Base-by-base conservation (phyloP, 1,139 yeast genomes). In the Magnusiomyces tetraspermus region DNA sequence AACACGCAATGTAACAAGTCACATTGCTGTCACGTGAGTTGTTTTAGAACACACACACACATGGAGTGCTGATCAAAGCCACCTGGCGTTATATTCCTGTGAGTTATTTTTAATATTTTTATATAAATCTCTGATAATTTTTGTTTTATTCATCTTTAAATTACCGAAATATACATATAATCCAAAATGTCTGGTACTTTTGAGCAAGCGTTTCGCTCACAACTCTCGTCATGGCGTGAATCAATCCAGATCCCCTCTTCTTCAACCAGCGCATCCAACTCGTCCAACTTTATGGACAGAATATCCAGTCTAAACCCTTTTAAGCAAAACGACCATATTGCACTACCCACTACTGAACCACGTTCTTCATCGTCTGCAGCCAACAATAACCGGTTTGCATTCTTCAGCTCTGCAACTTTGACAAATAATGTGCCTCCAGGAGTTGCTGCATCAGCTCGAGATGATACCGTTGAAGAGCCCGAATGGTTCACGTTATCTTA, bases 331-430 rank as follows among this genome's bases (percentile, higher is more conserved):
- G 75, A 73, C 51, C 77, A 77, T 62, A 71, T 74, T 51, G 69
- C 80, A 50, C 65, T 81, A 42, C 86, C 86, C 1, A 58, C 77
- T 43, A 71, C 78, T 3, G 78, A 75, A 50, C 76, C 73, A 59
- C 64, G 37, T 17, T 46, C 40, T 13, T 36, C 40, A 10, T 13
- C 40, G 6, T 10, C 40, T 96, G 61, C 77, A 75, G 63, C 96
- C 96, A 61, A 87, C 89, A 56, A 87, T 96, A 36, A 96, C 96
- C 60, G 90, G 76, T 72, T 88, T 36, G 40, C 17, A 36, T 13
- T 36, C 17, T 36, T 36, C 40, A 36, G 40, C 17, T 38, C 51
- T 17, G 45, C 50, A 24, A 6, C 51, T n/a, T 8, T 48, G 13
- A 38, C 45, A 11, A 46, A 43, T 19, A 30, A 42, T 21, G 33